Percentiles rank a stretch among this genome's conserved stretches.
Evolutionary conservation across 2,329 filamentous ascomycete species (phyloP).

Genomic region (Calonectria pteridis): DNA sequence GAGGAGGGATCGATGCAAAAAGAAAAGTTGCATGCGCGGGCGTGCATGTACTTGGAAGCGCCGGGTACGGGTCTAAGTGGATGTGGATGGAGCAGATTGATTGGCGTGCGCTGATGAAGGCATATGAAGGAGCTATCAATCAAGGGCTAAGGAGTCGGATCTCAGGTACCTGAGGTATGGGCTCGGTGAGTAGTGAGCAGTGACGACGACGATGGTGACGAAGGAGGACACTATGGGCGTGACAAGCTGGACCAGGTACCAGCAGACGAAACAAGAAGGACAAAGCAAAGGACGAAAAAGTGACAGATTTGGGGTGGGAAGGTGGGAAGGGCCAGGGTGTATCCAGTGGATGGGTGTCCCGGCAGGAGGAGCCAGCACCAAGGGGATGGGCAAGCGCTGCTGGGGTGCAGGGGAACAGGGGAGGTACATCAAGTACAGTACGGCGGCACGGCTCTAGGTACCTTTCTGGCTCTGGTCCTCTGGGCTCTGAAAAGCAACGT

Average conservation of each 20-base stretch:
- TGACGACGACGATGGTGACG: conserved; percentile 15
- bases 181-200: conserved; percentile 1
- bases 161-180: background rate
- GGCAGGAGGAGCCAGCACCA: conserved; percentile 36
- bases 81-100: conserved; percentile 11
- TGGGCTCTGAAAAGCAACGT: conserved; percentile 17
- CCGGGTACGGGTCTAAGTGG: background rate
- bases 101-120: conserved; percentile 12
- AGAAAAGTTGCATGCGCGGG: conserved; percentile 30
- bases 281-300: conserved; percentile 24
- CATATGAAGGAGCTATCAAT: conserved; percentile 17
- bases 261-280: conserved; percentile 32
- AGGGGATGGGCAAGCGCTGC: conserved; percentile 38
- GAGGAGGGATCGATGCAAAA: conserved; percentile 25
- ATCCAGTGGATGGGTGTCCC: conserved; percentile 22
- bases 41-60: background rate
- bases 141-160: conserved; percentile 12
- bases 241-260: conserved; percentile 24
- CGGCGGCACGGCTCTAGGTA: conserved; percentile 38
- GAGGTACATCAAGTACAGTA: conserved; percentile 40
- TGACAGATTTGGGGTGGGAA: conserved; percentile 31
- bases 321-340: conserved; percentile 29
- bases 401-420: conserved; percentile 25
- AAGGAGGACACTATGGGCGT: conserved; percentile 12
- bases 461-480: background rate